These are phyloP conservation scores for Achaetomium macrosporum DNA, from an alignment of 2,329 filamentous ascomycete species.

Conservation along the genomic window DNA sequence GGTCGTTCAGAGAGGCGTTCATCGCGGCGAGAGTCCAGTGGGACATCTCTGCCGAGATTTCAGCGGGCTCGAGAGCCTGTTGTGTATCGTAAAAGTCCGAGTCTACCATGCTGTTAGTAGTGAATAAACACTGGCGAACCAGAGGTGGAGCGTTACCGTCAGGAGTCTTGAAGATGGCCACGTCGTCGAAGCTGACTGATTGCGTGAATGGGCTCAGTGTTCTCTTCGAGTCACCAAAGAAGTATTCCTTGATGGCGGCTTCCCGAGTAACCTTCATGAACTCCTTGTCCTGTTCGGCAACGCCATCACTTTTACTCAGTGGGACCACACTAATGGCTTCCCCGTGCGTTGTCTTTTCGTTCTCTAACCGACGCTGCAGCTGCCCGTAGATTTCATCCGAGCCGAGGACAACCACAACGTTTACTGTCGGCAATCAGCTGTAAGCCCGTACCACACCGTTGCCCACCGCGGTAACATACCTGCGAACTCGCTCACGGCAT, in stretches of 20 bases:
- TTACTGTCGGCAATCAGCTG: slow-evolving; percentile 47
- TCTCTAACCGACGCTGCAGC: slow-evolving; percentile 62
- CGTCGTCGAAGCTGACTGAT: slow-evolving; percentile 67
- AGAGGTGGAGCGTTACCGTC: slow-evolving; percentile 42
- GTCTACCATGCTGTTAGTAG: slow-evolving; percentile 11
- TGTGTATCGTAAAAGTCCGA: slow-evolving; percentile 25
- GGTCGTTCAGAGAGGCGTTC: slow-evolving; percentile 64
- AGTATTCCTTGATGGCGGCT: slow-evolving; percentile 81
- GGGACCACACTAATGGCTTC: slow-evolving; percentile 71
- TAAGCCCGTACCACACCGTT: background rate
- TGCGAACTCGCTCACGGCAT: slow-evolving; percentile 59
- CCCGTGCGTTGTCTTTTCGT: slow-evolving; percentile 48
- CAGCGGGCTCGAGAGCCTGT: slow-evolving; percentile 54
- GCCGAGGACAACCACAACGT: slow-evolving; percentile 75
- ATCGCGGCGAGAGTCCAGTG: slow-evolving; percentile 83
- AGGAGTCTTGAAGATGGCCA: slow-evolving; percentile 66
- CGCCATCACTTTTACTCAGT: slow-evolving; percentile 80
- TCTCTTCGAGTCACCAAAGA: slow-evolving; percentile 75
- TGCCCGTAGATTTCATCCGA: slow-evolving; percentile 71
- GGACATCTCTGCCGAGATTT: slow-evolving; percentile 62
- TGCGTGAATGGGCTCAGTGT: slow-evolving; percentile 84
- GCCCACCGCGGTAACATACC: slow-evolving; percentile 27
- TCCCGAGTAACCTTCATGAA: slow-evolving; percentile 72
- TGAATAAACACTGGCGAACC: background rate
- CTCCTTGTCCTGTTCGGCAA: slow-evolving; percentile 65